Conservation (phyloP, 1,139 yeast species). For the Hemisphaericaspora lyxosophila region DNA sequence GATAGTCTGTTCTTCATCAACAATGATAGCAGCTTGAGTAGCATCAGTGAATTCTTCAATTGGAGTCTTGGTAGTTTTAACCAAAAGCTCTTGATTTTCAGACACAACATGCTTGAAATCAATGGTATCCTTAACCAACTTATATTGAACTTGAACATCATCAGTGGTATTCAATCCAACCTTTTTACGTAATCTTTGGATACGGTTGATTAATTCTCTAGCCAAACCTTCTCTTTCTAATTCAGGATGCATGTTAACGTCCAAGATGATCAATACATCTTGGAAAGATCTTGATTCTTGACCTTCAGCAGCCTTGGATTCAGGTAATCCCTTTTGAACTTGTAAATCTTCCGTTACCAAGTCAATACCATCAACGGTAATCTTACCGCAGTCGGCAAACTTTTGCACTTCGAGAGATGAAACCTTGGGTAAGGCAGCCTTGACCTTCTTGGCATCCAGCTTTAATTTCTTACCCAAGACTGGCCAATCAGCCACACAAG, state of each 20-base stretch:
- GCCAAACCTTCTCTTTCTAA: constrained; percentile 92
- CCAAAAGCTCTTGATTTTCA: constrained; percentile 64
- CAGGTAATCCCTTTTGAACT: constrained; percentile 84
- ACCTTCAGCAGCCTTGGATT: constrained; percentile 57
- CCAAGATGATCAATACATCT: constrained; percentile 86
- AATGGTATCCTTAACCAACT: constrained; percentile 67
- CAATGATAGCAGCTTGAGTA: constrained; percentile 53
- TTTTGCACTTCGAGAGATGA: constrained; percentile 79
- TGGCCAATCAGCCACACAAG: constrained; percentile 98
- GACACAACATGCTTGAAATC: constrained; percentile 64
- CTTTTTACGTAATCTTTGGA: constrained; percentile 96
- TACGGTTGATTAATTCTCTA: constrained; percentile 94
- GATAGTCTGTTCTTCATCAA: constrained; percentile 87
- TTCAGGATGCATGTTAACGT: constrained; percentile 83
- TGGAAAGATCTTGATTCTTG: constrained; percentile 84
- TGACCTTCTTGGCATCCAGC: constrained; percentile 89
- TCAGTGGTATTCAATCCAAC: constrained; percentile 94
- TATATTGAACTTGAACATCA: constrained; percentile 85
- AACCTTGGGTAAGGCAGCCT: constrained; percentile 84
- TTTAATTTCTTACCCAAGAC: constrained; percentile 95
- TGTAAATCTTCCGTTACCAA: constrained; percentile 85
- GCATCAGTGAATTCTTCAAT: constrained; percentile 40
- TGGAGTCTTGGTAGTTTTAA: constrained; percentile 75
- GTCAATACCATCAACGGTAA: constrained; percentile 86
- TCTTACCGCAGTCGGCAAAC: constrained; percentile 70